A percentile compares a stretch with the other conserved stretches of the same genome.
Evolutionary conservation across 1,284 basidiomycete species (phyloP).

Genomic region (Vanrija sp.): DNA sequence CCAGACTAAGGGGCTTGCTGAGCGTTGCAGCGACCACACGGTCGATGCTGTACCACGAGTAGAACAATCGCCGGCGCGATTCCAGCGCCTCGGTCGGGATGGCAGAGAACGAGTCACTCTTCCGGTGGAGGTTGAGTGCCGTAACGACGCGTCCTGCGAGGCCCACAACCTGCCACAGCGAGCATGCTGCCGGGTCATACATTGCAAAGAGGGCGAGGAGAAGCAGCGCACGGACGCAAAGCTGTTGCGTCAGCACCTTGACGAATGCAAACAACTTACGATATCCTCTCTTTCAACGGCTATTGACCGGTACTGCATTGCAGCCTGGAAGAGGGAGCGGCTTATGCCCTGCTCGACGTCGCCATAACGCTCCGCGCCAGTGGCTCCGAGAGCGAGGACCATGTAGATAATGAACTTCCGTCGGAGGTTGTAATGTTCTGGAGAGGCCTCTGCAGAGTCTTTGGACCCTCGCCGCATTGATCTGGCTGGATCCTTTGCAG

Average conservation of each 20-base stretch:
- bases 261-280: constrained; percentile 11
- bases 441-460: no score
- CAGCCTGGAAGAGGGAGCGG: constrained; percentile 15
- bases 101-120: constrained; percentile 12
- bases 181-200: constrained; percentile 23
- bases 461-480: background rate
- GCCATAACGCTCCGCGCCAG: constrained; percentile 17
- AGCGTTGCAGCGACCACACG: constrained; percentile 27
- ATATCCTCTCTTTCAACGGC: constrained; percentile 27
- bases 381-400: constrained; percentile 30
- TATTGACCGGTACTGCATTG: constrained; percentile 16
- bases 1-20: constrained; percentile 28
- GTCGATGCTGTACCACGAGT: constrained; percentile 36
- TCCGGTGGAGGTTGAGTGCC: constrained; percentile 29
- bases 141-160: constrained; percentile 27
- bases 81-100: constrained; percentile 16
- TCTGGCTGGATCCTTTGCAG: no score
- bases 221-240: constrained; percentile 26
- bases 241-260: constrained; percentile 2
- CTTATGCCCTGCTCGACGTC: constrained; percentile 17
- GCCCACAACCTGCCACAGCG: constrained; percentile 30
- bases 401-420: constrained; percentile 33
- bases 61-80: constrained; percentile 30
- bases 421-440: background rate
- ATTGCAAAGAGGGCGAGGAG: constrained; percentile 28